These are phyloP conservation scores for Terana coerulea DNA, from an alignment of 768 basidiomycete genomes.

Conservation along the genomic window DNA sequence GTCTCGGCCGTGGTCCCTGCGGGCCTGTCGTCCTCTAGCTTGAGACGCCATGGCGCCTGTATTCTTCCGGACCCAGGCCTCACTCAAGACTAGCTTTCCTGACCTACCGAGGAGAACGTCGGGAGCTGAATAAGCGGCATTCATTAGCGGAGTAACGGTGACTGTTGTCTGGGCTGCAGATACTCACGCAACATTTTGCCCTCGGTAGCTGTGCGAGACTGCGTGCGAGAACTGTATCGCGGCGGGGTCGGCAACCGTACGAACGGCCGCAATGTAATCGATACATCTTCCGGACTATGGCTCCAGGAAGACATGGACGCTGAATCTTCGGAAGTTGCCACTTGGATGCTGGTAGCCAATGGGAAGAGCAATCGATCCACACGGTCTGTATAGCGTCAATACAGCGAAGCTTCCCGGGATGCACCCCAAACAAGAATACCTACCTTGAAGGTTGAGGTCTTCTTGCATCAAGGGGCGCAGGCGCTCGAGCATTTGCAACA, in stretches of 20 bases:
- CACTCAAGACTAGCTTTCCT: too few species aligned
- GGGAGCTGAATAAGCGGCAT: conserved; percentile 2
- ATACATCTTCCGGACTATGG: conserved; percentile 15
- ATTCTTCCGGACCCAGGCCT: neutral
- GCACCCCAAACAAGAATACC: neutral
- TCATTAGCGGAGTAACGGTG: neutral
- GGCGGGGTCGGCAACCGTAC: neutral
- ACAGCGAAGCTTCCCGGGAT: too few species aligned
- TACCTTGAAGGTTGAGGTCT: conserved; percentile 9
- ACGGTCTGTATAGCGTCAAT: conserved; percentile 23
- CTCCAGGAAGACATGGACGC: conserved; percentile 20
- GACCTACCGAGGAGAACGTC: conserved; percentile 5
- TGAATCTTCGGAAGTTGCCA: conserved; percentile 28
- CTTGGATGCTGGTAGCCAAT: conserved; percentile 28
- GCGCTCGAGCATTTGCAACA: conserved; percentile 29
- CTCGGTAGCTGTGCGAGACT: neutral
- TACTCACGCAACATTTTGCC: conserved; percentile 9
- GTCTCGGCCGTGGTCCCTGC: neutral
- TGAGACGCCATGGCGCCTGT: neutral
- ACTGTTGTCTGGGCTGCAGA: neutral
- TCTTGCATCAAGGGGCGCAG: conserved; percentile 9
- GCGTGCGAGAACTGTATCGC: neutral
- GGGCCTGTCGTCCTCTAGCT: conserved; percentile 4
- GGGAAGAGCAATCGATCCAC: conserved; percentile 32
- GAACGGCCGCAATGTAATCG: conserved; percentile 25